Conservation (phyloP, 2,329 filamentous ascomycete genomes). For the Magnaporthales sp. region DNA sequence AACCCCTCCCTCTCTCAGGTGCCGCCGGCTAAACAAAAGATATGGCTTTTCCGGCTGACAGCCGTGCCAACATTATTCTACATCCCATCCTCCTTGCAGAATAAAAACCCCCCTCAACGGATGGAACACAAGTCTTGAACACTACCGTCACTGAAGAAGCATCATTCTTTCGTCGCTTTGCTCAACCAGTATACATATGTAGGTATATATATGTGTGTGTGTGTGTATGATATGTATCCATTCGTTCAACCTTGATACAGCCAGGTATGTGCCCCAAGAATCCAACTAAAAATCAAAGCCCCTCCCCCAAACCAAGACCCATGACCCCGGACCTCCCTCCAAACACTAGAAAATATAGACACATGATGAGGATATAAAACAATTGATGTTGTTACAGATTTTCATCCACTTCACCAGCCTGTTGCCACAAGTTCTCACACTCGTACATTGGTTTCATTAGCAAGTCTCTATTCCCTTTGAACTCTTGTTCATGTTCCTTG, state of each 20-base stretch:
- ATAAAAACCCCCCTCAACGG: not conserved
- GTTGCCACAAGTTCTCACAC: not conserved
- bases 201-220: too few species aligned
- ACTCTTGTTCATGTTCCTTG: not conserved
- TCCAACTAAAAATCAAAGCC: not conserved
- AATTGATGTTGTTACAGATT: not conserved
- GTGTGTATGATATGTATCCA: not conserved
- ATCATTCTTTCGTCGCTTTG: not conserved
- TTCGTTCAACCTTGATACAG: not conserved
- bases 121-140: not conserved
- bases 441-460: not conserved
- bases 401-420: not conserved
- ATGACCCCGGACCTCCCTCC: not conserved
- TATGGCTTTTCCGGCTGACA: not conserved
- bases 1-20: not conserved
- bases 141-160: not conserved
- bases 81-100: not conserved
- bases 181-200: not conserved
- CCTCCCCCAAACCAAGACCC: not conserved
- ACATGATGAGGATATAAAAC: not conserved
- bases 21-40: not conserved
- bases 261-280: not conserved
- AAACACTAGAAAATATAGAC: not conserved
- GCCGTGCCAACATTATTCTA: not conserved
- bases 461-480: not conserved